Base-by-base conservation (phyloP, 2,329 filamentous ascomycete genomes). In the Orbilia quercus region DNA sequence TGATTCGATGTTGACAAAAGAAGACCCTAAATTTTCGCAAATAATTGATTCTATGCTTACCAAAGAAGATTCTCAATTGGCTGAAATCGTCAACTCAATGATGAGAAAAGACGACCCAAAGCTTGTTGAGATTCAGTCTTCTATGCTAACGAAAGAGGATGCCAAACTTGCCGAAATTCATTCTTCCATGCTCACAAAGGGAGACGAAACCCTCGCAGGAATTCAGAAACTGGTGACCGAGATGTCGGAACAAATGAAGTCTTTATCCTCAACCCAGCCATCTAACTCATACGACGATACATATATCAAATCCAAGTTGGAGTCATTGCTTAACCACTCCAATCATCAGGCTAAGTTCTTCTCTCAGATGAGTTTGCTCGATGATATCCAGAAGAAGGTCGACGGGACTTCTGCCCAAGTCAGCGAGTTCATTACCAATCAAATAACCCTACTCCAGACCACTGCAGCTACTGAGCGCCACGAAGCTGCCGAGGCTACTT, bases 341-440 rank as follows among this genome's bases (percentile, higher is more conserved):
- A 84, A 87, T 23, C 85, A 86, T 18, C 86, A 91, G 0, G 86
- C 86, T 57, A 89, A 91, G 78, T 88, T 90, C 0, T 86, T 91
- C 36, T 84, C 85, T 3, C 91, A 93, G 76, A 86, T 97, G 48
- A 89, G 90, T 75, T 91, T 91, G 22, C 85, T 99, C 3, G 92
- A 97, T 76, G 87, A 92, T 80, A 95, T 98, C 55, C 92, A 97
- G 78, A 86, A 90, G 75, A 91, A 96, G 76, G 92, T 99, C 65
- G 87, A 91, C 79, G 85, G 88, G 70, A 96, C 92, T 0, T 92
- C 94, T 0, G 87, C 88, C 18, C 92, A 96, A 79, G 89, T 99
- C 62, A 90, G 90, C 1, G 87, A 89, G 44, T 96, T 97, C 79
- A 86, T 98, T 18, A 86, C 89, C 1, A 84, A 84, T 1, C 93